Base-by-base conservation (phyloP, 345 rosid species). In the Ceriops decandra region DNA sequence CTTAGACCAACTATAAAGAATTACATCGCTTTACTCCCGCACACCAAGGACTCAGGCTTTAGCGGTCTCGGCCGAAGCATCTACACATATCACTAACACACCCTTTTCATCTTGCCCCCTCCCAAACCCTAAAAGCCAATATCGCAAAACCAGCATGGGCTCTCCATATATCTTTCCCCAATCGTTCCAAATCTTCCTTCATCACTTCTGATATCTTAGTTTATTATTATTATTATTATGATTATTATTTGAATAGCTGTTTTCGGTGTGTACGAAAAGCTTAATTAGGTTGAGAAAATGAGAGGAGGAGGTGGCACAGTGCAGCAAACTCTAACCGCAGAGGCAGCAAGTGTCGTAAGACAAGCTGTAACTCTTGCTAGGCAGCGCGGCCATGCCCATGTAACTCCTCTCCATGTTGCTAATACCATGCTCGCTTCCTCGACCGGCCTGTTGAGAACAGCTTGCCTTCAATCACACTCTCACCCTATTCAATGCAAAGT, bases 401-500 rank as follows among this genome's bases (percentile, higher is more conserved):
- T 76, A 17, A 76, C 80, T 35, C 80, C 80, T 66, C 82, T 79
- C 54, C 96, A 90, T 69, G 90, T 90, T 1, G 92, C 90, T 11
- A 82, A 79, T 65, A 87, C 96, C 60, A 79, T 90, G 76, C 80
- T 90, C 52, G 64, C 85, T 31, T 70, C 88, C 42, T 77, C 85
- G 69, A 75, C 83, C 2, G 84, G 85, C 22, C 69, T 87, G 59
- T 72, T 90, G 6, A 77, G 87, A 72, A 79, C 85, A 27, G 92
- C 92, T 67, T 90, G 92, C 75, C 84, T 90, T 57, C 88, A 85
- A 65, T 89, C 96, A 6, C 87, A 79, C 71, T 69, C 82, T 27
- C 90, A 86, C 38, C 92, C 90, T 64, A 85, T 90, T 76, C 96
- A 87, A 60, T 85, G 86, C 47, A 70, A 83, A 71, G 91, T 90